Evolutionary conservation across 2,329 filamentous ascomycete genomes (phyloP), one percentile per base, ranked within the genome.

Genomic region (Aspergillus unguis): DNA sequence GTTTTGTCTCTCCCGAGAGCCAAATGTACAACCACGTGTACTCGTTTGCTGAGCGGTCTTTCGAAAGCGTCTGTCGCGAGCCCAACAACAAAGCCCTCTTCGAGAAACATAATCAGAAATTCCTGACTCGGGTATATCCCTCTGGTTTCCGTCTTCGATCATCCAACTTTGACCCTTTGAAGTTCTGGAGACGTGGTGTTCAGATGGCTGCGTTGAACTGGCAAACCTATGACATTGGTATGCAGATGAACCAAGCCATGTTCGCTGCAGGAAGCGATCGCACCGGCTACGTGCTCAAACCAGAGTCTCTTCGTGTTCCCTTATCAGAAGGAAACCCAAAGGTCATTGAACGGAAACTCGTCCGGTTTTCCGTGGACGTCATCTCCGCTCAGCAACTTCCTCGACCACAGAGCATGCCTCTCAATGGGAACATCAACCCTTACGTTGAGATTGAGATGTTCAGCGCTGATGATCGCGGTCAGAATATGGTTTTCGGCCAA

Each of bases 141-240:
- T 88, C 90, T 50, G 86, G 84, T 35, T 85, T 84, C 62, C 87
- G 94, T 28, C 79, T 97, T 52, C 85, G 84, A 32, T 97, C 94
- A 0, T 90, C 87, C 62, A 99, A 99, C 73, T 97, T 96, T 65
- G 91, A 96, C 64, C 94, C 94, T 1, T 82, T 96, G 58, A 85
- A 87, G 57, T 95, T 94, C 68, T 99, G 94, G 94, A 86, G 92
- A 47, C 86, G 90, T 40, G 94, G 94, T 31, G 94, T 96, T 17
- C 94, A 99, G 73, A 97, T 99, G 92, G 91, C 88, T 10, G 94
- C 94, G 0, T 79, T 97, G 57, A 99, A 99, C 73, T 97, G 94
- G 92, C 94, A 99, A 73, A 97, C 92, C 0, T 96, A 95, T 65
- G 94, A 97, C 67, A 80, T 95, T 17, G 90, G 92, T 42, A 94